These are phyloP conservation scores for Cenchrus americanus DNA, from an alignment of 176 grass and related monocot species.

Conservation along the genomic window DNA sequence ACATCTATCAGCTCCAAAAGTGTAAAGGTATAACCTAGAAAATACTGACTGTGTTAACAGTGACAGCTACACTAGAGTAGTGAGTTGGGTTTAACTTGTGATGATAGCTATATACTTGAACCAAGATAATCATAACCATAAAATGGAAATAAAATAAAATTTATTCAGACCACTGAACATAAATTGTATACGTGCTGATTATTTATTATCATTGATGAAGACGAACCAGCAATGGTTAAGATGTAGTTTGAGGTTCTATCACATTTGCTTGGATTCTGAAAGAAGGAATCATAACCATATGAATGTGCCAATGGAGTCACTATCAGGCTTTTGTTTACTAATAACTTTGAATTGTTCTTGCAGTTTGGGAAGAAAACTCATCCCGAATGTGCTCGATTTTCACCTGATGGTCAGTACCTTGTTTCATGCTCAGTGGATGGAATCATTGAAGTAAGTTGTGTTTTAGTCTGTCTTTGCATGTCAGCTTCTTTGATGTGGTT, in stretches of 20 bases:
- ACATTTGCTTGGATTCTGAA: constrained; percentile 18
- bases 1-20: constrained; percentile 31
- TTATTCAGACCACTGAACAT: not conserved
- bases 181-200: not conserved
- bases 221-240: constrained; percentile 14
- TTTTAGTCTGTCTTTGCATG: constrained; percentile 32
- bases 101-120: constrained; percentile 4
- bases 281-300: constrained; percentile 13
- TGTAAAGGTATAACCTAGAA: not conserved
- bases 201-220: constrained; percentile 34
- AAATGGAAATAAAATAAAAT: not conserved
- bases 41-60: constrained; percentile 1
- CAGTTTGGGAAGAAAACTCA: constrained; percentile 99
- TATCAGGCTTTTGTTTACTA: constrained; percentile 6
- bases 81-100: constrained; percentile 17
- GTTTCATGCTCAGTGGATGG: constrained; percentile 97
- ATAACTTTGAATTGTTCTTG: constrained; percentile 39
- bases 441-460: constrained; percentile 81
- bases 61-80: not conserved
- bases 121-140: not conserved
- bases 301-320: not conserved
- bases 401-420: constrained; percentile 98
- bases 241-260: constrained; percentile 29
- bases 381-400: constrained; percentile 97
- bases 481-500: constrained; percentile 7